phyloP scores from a whole-genome alignment of 192 early-diverging fungal species.

The Coemansia sp. region DNA sequence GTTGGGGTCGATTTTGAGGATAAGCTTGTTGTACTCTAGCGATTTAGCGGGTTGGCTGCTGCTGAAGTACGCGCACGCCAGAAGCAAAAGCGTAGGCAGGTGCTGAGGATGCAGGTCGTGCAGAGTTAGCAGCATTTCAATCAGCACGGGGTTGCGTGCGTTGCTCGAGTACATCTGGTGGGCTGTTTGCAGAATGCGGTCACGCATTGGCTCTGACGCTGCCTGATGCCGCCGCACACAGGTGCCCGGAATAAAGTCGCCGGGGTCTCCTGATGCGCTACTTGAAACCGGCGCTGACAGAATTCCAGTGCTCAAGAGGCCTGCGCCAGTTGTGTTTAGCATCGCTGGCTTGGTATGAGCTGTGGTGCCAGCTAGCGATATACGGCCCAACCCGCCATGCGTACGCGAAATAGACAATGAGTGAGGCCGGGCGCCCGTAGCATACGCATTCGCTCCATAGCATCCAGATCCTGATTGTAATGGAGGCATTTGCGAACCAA shows the following conservation, averaged over 20 bases:
- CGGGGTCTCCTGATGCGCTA: background rate
- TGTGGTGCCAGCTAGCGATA: conserved; percentile 11
- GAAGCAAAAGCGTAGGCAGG: conserved; percentile 77
- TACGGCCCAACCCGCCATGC: conserved; percentile 11
- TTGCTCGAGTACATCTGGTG: conserved; percentile 61
- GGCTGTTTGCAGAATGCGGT: conserved; percentile 61
- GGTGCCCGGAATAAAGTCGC: conserved; percentile 44
- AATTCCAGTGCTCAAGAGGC: background rate
- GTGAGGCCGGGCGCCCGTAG: conserved; percentile 10
- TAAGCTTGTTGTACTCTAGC: conserved; percentile 76
- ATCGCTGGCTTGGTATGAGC: background rate
- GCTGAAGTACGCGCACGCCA: conserved; percentile 87
- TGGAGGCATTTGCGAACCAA: background rate
- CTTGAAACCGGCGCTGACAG: background rate
- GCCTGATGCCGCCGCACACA: conserved; percentile 32
- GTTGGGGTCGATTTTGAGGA: conserved; percentile 75
- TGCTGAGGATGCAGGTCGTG: conserved; percentile 62
- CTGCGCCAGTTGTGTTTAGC: conserved; percentile 4
- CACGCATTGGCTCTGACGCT: conserved; percentile 36
- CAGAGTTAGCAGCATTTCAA: conserved; percentile 54
- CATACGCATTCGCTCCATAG: conserved; percentile 4
- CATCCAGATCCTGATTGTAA: background rate
- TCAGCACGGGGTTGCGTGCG: conserved; percentile 54
- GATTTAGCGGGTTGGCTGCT: conserved; percentile 69
- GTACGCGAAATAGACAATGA: conserved; percentile 9